Conservation (phyloP, 2,329 filamentous ascomycete genomes). For the Ophiostoma pallidulum region DNA sequence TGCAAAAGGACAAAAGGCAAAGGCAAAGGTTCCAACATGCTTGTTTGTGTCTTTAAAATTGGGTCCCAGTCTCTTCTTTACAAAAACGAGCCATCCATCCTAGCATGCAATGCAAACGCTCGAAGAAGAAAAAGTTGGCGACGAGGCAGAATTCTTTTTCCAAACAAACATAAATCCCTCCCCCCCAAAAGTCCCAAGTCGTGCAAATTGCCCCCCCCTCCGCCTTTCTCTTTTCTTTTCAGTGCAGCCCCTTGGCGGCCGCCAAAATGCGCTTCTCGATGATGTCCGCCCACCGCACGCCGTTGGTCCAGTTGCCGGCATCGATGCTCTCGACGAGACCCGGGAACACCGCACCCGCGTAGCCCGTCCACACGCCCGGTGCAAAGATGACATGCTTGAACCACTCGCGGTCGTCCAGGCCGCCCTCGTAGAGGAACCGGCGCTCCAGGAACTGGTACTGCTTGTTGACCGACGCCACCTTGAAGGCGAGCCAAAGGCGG, state of each 20-base stretch:
- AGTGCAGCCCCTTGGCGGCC: slow-evolving; percentile 33
- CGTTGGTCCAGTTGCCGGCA: slow-evolving; percentile 46
- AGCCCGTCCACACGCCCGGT: slow-evolving; percentile 80
- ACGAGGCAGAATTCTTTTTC: too few relatives aligned
- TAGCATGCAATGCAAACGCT: too few relatives aligned
- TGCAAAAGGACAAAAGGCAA: too few relatives aligned
- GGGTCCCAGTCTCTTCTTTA: too few relatives aligned
- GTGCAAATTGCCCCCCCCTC: too few relatives aligned
- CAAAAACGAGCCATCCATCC: too few relatives aligned
- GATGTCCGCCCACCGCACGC: slow-evolving; percentile 49
- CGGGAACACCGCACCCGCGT: slow-evolving; percentile 64
- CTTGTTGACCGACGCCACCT: slow-evolving; percentile 48
- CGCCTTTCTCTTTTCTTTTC: too few relatives aligned
- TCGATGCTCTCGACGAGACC: slow-evolving; percentile 55
- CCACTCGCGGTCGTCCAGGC: slow-evolving; percentile 72
- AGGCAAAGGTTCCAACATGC: too few relatives aligned
- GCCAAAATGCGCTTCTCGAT: slow-evolving; percentile 42
- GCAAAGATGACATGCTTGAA: slow-evolving; percentile 59
- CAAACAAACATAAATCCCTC: too few relatives aligned
- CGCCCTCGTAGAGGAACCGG: slow-evolving; percentile 64
- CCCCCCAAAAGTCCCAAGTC: too few relatives aligned
- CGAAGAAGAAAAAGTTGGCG: too few relatives aligned
- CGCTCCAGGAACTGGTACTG: slow-evolving; percentile 81
- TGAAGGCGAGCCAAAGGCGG: slow-evolving; percentile 19
- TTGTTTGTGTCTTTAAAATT: too few relatives aligned